These are phyloP conservation scores for Zopfia rhizophila DNA, from an alignment of 2,329 filamentous ascomycete species.

Conservation along the genomic window DNA sequence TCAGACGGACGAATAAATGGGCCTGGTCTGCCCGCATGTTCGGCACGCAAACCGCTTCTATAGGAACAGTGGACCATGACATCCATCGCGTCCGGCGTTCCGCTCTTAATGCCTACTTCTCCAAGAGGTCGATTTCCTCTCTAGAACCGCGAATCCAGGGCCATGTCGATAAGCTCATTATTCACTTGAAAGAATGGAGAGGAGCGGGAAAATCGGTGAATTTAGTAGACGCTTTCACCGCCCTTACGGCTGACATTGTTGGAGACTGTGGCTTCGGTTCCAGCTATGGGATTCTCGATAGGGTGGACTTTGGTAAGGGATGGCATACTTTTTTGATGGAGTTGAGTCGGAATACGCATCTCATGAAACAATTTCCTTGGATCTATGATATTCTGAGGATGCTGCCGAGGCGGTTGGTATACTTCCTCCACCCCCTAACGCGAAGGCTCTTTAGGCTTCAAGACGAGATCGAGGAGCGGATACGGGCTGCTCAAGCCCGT, in stretches of 20 bases:
- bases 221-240: slow-evolving; percentile 28
- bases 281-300: slow-evolving; percentile 28
- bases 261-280: slow-evolving; percentile 31
- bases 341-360: slow-evolving; percentile 35
- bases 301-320: slow-evolving; percentile 26
- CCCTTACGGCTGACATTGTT: slow-evolving; percentile 33
- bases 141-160: slow-evolving; percentile 35
- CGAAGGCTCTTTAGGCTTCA: slow-evolving; percentile 34
- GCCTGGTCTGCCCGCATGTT: slow-evolving; percentile 33
- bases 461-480: slow-evolving; percentile 25
- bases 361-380: slow-evolving; percentile 40
- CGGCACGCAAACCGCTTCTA: slow-evolving; percentile 23
- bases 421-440: slow-evolving; percentile 35
- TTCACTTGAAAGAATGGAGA: too few relatives aligned
- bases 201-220: slow-evolving; percentile 19
- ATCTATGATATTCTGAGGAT: slow-evolving; percentile 20
- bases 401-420: slow-evolving; percentile 28
- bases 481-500: slow-evolving; percentile 11
- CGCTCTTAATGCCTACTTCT: slow-evolving; percentile 41
- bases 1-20: slow-evolving; percentile 32
- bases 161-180: too few relatives aligned
- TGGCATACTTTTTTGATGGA: slow-evolving; percentile 38
- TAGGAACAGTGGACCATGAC: slow-evolving; percentile 33
- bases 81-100: slow-evolving; percentile 35
- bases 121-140: slow-evolving; percentile 26